These are phyloP conservation scores for Thielaviopsis musarum DNA, from an alignment of 2,329 filamentous ascomycete species.

Conservation along the genomic window DNA sequence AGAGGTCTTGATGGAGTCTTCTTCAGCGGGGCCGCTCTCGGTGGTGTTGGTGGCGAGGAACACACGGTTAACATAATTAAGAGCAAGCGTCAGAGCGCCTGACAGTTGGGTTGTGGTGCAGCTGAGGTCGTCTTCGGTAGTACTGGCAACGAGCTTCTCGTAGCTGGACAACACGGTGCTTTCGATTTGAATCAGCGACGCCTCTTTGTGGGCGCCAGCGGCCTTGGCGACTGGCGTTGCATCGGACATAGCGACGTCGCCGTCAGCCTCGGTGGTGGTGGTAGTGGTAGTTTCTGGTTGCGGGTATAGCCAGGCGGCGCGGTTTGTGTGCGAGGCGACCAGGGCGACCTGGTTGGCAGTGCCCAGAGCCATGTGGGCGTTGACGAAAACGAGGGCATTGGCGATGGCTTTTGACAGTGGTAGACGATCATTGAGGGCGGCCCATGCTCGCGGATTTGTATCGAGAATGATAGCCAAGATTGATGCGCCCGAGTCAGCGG, in stretches of 20 bases:
- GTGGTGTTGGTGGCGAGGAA: constrained; percentile 40
- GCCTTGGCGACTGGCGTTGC: constrained; percentile 22
- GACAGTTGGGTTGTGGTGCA: constrained; percentile 74
- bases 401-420: constrained; percentile 73
- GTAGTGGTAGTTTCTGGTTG: constrained; percentile 18
- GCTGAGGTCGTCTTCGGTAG: constrained; percentile 46
- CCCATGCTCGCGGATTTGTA: constrained; percentile 92
- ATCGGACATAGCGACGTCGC: constrained; percentile 42
- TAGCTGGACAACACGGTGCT: constrained; percentile 61
- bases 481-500: constrained; percentile 45
- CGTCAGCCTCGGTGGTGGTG: constrained; percentile 20
- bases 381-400: constrained; percentile 86
- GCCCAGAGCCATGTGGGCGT: constrained; percentile 87
- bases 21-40: constrained; percentile 23
- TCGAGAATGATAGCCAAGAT: constrained; percentile 84
- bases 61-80: constrained; percentile 80
- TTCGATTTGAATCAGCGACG: constrained; percentile 79
- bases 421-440: constrained; percentile 54
- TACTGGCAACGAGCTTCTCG: constrained; percentile 52
- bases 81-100: constrained; percentile 75
- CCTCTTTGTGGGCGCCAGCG: constrained; percentile 68
- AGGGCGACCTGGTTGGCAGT: constrained; percentile 87
- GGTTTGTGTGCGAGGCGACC: constrained; percentile 74
- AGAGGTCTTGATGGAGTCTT: constrained; percentile 37
- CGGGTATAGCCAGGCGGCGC: constrained; percentile 82